Percentiles rank a stretch among this genome's conserved stretches.
Evolutionary conservation across 352 stramenopile genomes (phyloP).

Genomic region (Saprolegnia diclina): DNA sequence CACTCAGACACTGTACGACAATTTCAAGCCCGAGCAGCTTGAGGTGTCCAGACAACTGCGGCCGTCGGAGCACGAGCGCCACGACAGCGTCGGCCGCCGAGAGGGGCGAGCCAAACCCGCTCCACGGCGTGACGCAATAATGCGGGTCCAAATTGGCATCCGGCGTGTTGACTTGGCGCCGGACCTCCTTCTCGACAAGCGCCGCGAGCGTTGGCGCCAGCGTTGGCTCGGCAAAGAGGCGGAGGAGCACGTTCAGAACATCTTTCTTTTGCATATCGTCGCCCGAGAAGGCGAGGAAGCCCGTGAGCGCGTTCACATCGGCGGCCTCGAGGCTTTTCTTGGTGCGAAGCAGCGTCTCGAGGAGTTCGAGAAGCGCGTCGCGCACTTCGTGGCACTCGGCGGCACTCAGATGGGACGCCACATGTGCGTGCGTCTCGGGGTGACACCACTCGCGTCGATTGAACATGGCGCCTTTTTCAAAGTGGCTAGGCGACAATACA

Average conservation of each 20-base stretch:
- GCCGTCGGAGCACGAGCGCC: conserved; percentile 14
- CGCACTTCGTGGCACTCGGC: conserved; percentile 8
- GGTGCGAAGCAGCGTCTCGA: conserved; percentile 1
- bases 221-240: background rate
- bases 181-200: background rate
- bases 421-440: conserved; percentile 15
- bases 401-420: conserved; percentile 14
- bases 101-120: conserved; percentile 6
- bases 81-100: conserved; percentile 2
- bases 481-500: conserved; percentile 13
- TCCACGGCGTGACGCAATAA: conserved; percentile 4
- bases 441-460: conserved; percentile 20
- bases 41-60: background rate
- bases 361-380: background rate
- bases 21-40: conserved; percentile 14
- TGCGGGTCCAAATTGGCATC: conserved; percentile 9
- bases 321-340: background rate
- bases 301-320: conserved; percentile 7
- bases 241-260: background rate
- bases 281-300: conserved; percentile 24
- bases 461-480: conserved; percentile 16
- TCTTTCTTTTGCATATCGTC: conserved; percentile 22
- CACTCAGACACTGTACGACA: background rate
- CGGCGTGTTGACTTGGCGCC: conserved; percentile 8
- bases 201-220: background rate